Conservation (phyloP, 2,329 filamentous ascomycete species). For the Ophiocordyceps camponoti-rufipedis region DNA sequence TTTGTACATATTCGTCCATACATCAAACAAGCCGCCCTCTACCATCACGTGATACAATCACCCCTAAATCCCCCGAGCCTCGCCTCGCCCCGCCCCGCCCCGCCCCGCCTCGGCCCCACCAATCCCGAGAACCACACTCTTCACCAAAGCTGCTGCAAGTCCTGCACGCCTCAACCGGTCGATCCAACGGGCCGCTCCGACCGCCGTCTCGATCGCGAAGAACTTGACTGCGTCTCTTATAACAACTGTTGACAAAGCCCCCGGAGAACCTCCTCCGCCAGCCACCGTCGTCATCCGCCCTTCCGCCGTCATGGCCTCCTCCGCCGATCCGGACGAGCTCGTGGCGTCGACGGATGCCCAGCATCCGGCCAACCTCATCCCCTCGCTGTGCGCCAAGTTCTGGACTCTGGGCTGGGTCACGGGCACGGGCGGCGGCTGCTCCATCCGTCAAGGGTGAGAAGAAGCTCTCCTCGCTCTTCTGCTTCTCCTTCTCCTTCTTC, state of each 20-base stretch:
- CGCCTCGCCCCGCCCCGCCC: no score
- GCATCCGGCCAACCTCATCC: slow-evolving; percentile 91
- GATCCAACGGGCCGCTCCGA: no score
- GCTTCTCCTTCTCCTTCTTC: background rate
- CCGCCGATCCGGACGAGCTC: slow-evolving; percentile 25
- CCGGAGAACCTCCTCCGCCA: background rate
- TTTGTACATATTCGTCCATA: no score
- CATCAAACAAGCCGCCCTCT: no score
- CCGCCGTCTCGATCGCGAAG: no score
- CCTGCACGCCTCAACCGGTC: no score
- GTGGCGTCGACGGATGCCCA: slow-evolving; percentile 49
- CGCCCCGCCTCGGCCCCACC: no score
- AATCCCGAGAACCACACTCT: no score
- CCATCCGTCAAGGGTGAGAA: slow-evolving; percentile 46
- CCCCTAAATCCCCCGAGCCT: no score
- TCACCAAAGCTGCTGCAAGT: no score
- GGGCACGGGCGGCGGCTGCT: slow-evolving; percentile 67
- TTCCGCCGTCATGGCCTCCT: background rate
- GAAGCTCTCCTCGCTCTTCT: background rate
- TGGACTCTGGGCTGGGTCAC: slow-evolving; percentile 92
- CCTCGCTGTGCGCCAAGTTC: slow-evolving; percentile 84
- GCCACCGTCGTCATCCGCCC: background rate
- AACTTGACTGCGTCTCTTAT: background rate
- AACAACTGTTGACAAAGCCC: background rate
- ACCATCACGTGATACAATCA: no score